These are phyloP conservation scores for Trichoderma atroviride DNA, from an alignment of 2,329 filamentous ascomycete genomes.

Conservation along the genomic window DNA sequence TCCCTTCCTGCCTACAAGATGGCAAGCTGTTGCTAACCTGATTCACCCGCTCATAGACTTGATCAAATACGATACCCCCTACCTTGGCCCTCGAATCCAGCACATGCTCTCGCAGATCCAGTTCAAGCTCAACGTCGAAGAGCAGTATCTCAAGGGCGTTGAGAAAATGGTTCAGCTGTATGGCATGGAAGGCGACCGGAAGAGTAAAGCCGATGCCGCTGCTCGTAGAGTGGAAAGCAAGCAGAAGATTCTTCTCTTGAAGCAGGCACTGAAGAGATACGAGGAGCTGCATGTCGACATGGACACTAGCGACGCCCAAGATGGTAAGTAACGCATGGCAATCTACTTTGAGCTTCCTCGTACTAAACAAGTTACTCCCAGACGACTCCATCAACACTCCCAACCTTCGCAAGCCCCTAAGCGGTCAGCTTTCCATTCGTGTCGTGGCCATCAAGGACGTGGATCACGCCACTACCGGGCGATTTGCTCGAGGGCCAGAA, in stretches of 20 bases:
- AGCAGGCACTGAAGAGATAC: constrained; percentile 94
- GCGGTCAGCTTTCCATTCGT: constrained; percentile 82
- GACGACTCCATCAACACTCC: constrained; percentile 97
- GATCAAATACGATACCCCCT: constrained; percentile 96
- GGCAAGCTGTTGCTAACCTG: constrained; percentile 7
- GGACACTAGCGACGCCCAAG: constrained; percentile 73
- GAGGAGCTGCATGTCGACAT: constrained; percentile 96
- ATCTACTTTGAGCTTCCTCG: constrained; percentile 16
- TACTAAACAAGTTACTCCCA: constrained; percentile 40
- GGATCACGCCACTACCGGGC: constrained; percentile 81
- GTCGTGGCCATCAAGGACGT: constrained; percentile 91
- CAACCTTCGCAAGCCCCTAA: constrained; percentile 93
- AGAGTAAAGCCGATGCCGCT: constrained; percentile 91
- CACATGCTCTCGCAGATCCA: constrained; percentile 98
- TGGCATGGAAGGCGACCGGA: constrained; percentile 94
- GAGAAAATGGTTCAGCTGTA: constrained; percentile 99
- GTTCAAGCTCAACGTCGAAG: constrained; percentile 98
- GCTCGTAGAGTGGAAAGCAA: constrained; percentile 90
- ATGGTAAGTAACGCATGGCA: constrained; percentile 62
- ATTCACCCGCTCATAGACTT: constrained; percentile 64
- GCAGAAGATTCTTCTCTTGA: constrained; percentile 94
- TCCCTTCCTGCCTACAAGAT: not conserved
- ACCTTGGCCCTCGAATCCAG: constrained; percentile 95
- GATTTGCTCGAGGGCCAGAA: constrained; percentile 88
- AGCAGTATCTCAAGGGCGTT: constrained; percentile 97